Evolutionary conservation across 78 protist species (phyloP).

Genomic region (Dictyostelium intermedium): DNA sequence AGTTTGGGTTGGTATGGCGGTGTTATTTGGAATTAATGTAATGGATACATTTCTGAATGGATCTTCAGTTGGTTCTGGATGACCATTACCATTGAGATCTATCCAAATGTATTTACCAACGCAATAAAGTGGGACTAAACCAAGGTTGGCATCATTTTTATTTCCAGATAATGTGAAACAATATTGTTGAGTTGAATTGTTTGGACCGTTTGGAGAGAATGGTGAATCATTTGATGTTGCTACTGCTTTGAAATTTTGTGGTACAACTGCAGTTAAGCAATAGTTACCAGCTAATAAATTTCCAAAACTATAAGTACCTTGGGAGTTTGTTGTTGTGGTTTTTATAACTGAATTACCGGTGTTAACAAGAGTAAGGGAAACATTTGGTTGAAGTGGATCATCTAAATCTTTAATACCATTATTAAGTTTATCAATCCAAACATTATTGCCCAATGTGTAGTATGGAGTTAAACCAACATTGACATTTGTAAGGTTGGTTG

Average conservation of each 20-base stretch:
- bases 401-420: constrained; percentile 13
- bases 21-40: neutral
- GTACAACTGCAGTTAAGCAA: neutral
- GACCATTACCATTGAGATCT: constrained; percentile 6
- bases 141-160: neutral
- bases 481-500: neutral
- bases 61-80: neutral
- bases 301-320: neutral
- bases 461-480: constrained; percentile 2
- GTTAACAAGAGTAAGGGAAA: neutral
- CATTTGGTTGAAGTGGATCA: neutral
- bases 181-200: neutral
- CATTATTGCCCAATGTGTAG: neutral
- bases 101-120: constrained; percentile 12
- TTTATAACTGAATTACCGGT: neutral
- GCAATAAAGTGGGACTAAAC: constrained; percentile 16
- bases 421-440: constrained; percentile 22
- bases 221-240: neutral
- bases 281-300: neutral
- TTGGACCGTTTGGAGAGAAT: neutral
- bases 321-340: neutral
- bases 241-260: neutral
- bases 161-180: neutral
- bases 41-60: neutral
- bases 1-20: neutral